Evolutionary conservation across 352 stramenopile species (phyloP).

Genomic region (Globisporangium megalacanthum): DNA sequence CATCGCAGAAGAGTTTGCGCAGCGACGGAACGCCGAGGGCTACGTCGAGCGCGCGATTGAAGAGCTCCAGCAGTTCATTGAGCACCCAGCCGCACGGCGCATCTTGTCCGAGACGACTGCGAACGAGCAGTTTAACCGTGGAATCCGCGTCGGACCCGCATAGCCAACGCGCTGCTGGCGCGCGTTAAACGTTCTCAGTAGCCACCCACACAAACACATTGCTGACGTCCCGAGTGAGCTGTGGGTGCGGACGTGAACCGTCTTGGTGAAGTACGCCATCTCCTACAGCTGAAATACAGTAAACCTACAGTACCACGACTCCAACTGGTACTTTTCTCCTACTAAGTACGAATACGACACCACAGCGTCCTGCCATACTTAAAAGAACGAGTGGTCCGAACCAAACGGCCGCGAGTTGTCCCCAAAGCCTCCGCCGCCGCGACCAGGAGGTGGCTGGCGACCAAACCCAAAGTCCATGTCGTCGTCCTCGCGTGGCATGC

Average conservation of each 20-base stretch:
- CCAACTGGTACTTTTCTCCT: not conserved
- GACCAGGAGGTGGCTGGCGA: constrained; percentile 20
- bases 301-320: too few species aligned
- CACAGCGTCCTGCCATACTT: not conserved
- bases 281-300: too few species aligned
- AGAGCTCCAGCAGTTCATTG: constrained; percentile 71
- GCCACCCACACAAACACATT: not conserved
- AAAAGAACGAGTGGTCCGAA: constrained; percentile 65
- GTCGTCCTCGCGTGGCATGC: constrained; percentile 61
- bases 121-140: constrained; percentile 54
- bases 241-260: not conserved
- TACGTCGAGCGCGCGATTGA: constrained; percentile 68
- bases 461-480: constrained; percentile 47
- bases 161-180: not conserved
- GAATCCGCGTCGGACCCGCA: constrained; percentile 66
- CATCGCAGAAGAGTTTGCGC: constrained; percentile 60
- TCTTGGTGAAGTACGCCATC: too few species aligned
- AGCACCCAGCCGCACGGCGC: constrained; percentile 55
- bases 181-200: not conserved
- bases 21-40: constrained; percentile 54
- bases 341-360: not conserved
- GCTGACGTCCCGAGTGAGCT: not conserved
- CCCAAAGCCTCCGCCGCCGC: constrained; percentile 18
- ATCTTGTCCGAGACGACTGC: constrained; percentile 60
- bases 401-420: constrained; percentile 46